Evolutionary conservation across 345 rosid species (phyloP).

Genomic region (Trapa incisa): DNA sequence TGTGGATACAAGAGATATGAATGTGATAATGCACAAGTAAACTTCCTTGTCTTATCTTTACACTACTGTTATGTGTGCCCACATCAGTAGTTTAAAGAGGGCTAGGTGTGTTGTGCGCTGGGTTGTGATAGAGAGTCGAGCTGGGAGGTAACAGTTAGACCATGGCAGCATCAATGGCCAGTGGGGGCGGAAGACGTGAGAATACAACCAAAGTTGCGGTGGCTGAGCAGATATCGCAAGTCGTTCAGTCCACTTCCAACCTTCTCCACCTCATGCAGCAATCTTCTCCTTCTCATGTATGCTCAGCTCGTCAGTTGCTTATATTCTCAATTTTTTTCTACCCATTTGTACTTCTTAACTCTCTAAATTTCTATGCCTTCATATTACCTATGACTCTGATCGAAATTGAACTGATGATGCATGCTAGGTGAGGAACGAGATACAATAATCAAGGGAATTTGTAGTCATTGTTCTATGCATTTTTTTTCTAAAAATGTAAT

Average conservation of each 20-base stretch:
- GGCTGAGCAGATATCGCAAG: constrained; percentile 66
- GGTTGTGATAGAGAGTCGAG: neutral
- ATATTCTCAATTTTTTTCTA: neutral
- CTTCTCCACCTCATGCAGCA: constrained; percentile 77
- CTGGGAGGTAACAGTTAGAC: neutral
- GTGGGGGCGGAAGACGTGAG: constrained; percentile 27
- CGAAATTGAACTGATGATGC: neutral
- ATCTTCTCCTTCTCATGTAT: constrained; percentile 67
- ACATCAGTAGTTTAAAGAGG: too few relatives aligned
- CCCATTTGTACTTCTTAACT: neutral
- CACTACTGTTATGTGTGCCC: too few relatives aligned
- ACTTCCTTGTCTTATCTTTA: too few relatives aligned
- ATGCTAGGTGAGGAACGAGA: neutral
- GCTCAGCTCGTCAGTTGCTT: neutral
- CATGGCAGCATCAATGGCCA: constrained; percentile 19
- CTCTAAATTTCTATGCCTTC: neutral
- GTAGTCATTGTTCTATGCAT: neutral
- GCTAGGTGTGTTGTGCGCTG: neutral
- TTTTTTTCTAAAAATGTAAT: neutral
- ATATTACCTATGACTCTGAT: neutral
- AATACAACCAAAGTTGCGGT: constrained; percentile 57
- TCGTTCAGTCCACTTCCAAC: constrained; percentile 69
- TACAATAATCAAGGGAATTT: neutral
- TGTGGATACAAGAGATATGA: too few relatives aligned
- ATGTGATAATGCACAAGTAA: too few relatives aligned